Conservation (phyloP, 192 early-diverging fungal genomes). For the Gryganskiella cystojenkinii region DNA sequence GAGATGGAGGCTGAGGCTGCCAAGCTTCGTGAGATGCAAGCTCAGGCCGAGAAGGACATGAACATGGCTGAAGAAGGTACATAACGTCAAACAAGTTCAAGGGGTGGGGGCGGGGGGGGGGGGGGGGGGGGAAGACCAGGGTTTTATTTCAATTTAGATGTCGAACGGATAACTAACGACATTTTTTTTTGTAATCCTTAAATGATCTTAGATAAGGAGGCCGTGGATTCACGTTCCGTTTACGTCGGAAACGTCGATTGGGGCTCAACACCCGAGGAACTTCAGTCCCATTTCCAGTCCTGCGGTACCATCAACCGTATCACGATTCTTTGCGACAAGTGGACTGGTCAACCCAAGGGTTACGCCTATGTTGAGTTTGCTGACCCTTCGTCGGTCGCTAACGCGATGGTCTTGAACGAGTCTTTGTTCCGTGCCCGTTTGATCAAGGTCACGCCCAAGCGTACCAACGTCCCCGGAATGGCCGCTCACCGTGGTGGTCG, state of each 20-base stretch:
- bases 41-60: slow-evolving; percentile 80
- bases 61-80: slow-evolving; percentile 63
- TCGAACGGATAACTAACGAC: too few species aligned
- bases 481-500: slow-evolving; percentile 80
- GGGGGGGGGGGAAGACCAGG: too few species aligned
- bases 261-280: slow-evolving; percentile 90
- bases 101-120: too few species aligned
- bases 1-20: slow-evolving; percentile 89
- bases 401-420: slow-evolving; percentile 89
- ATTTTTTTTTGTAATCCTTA: too few species aligned
- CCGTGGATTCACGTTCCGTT: slow-evolving; percentile 87
- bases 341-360: slow-evolving; percentile 90
- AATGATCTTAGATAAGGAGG: slow-evolving; percentile 73
- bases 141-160: too few species aligned
- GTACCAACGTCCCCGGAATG: slow-evolving; percentile 95
- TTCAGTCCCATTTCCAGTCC: slow-evolving; percentile 94
- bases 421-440: slow-evolving; percentile 88
- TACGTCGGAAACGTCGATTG: slow-evolving; percentile 99
- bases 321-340: slow-evolving; percentile 96
- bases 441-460: slow-evolving; percentile 90
- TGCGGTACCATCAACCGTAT: slow-evolving; percentile 98
- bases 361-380: slow-evolving; percentile 98
- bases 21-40: slow-evolving; percentile 83
- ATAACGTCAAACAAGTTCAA: too few species aligned
- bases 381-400: slow-evolving; percentile 77